Conservation (phyloP, 345 rosid genomes). For the Fremontodendron californicum region DNA sequence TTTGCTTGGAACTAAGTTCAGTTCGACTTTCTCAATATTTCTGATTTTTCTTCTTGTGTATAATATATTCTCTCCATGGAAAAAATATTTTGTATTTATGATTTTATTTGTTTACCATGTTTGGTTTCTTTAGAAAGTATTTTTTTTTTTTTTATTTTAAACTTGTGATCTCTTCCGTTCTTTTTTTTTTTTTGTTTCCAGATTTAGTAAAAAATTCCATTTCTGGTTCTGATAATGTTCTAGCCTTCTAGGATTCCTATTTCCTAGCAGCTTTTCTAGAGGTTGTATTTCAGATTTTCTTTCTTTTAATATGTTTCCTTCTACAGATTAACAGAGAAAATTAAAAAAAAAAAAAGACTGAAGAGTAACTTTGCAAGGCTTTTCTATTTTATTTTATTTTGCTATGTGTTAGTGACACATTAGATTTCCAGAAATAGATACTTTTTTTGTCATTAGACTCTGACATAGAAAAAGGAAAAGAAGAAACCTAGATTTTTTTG, state of each 20-base stretch:
- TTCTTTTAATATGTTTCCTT: not conserved
- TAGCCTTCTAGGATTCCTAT: not conserved
- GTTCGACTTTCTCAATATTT: not conserved
- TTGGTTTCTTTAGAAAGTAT: not conserved
- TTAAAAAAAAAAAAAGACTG: not conserved
- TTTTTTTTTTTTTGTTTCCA: not conserved
- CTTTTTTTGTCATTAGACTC: not conserved
- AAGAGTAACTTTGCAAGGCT: not conserved
- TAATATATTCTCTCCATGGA: not conserved
- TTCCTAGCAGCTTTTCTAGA: slow-evolving; percentile 2
- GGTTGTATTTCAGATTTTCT: not conserved
- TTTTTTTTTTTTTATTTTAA: too few relatives aligned
- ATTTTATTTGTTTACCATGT: not conserved
- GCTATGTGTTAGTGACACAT: not conserved
- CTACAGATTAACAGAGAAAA: too few relatives aligned
- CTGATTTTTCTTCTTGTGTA: too few relatives aligned
- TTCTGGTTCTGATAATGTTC: slow-evolving; percentile 7
- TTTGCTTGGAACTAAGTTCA: not conserved
- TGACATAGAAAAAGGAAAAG: not conserved
- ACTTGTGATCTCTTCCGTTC: not conserved
- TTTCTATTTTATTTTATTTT: not conserved
- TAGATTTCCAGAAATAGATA: not conserved
- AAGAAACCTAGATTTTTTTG: not conserved
- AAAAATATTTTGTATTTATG: not conserved
- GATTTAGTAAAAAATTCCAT: not conserved